These are phyloP conservation scores for Phytopythium ostracodes DNA, from an alignment of 352 stramenopile species.

Conservation along the genomic window DNA sequence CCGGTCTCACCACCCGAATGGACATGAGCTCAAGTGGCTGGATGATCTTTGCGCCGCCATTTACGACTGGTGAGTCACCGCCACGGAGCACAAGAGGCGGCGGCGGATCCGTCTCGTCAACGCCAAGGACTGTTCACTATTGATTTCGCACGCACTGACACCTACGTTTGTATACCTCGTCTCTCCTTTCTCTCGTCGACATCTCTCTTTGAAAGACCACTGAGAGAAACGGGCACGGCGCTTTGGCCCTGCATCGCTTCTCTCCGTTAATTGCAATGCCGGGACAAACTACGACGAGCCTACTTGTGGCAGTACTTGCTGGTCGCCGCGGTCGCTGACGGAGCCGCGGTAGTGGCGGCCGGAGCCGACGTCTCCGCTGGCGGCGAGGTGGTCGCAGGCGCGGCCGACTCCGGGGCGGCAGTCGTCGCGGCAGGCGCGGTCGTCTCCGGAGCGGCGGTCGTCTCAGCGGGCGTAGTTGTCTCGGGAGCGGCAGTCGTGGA, in stretches of 20 bases:
- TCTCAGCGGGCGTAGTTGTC: slow-evolving; percentile 2
- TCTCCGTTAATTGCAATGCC: background rate
- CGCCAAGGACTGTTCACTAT: background rate
- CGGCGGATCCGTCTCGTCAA: background rate
- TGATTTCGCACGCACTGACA: slow-evolving; percentile 4
- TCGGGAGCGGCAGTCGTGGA: slow-evolving; percentile 4
- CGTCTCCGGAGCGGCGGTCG: slow-evolving; percentile 2
- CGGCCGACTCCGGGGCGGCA: slow-evolving; percentile 1
- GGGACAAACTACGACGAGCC: background rate
- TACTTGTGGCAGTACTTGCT: slow-evolving; percentile 24
- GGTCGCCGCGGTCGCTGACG: slow-evolving; percentile 2
- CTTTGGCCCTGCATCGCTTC: background rate
- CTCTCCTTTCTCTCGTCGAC: background rate
- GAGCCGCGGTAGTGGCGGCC: slow-evolving; percentile 3
- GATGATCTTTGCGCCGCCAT: background rate
- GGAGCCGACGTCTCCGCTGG: slow-evolving; percentile 3
- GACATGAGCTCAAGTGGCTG: background rate
- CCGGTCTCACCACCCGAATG: background rate
- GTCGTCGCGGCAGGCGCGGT: slow-evolving; percentile 6
- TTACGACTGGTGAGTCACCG: background rate
- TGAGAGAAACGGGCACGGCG: background rate
- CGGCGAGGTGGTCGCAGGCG: slow-evolving; percentile 2
- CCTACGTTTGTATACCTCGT: background rate
- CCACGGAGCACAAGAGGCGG: background rate
- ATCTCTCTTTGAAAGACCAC: background rate